A percentile compares a stretch with the other conserved stretches of the same genome.
phyloP scores from a whole-genome alignment of 192 early-diverging fungal species.

The Entomortierella beljakovae region DNA sequence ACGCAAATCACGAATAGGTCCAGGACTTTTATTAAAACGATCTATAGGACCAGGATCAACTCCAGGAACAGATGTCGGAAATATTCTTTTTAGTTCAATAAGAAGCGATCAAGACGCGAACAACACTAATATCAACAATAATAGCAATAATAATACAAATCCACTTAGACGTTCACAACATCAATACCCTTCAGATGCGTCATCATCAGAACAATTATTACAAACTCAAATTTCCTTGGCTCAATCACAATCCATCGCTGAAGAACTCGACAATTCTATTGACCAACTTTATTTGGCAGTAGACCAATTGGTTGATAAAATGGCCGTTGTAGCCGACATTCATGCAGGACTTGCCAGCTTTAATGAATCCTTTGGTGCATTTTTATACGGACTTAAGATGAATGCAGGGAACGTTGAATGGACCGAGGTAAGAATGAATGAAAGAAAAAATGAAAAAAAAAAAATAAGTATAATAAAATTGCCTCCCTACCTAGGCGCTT shows the following conservation, averaged over 20 bases:
- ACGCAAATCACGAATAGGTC: conserved; percentile 40
- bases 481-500: too few species aligned
- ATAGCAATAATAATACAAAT: too few species aligned
- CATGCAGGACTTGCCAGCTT: conserved; percentile 45
- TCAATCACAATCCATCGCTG: conserved; percentile 22
- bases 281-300: conserved; percentile 27
- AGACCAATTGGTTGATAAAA: conserved; percentile 43
- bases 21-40: conserved; percentile 27
- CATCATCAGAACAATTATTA: neutral
- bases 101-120: conserved; percentile 6
- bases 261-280: conserved; percentile 20
- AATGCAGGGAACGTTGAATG: conserved; percentile 37
- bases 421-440: conserved; percentile 29
- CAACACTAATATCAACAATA: too few species aligned
- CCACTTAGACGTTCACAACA: conserved; percentile 34
- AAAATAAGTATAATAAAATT: neutral
- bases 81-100: conserved; percentile 23
- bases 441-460: neutral
- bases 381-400: conserved; percentile 50
- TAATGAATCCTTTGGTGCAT: conserved; percentile 49
- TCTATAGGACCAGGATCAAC: conserved; percentile 24
- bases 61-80: neutral
- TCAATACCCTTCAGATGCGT: conserved; percentile 2
- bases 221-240: conserved; percentile 1
- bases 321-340: conserved; percentile 41